phyloP scores from a whole-genome alignment of 1,139 yeast species.

The Meyerozyma guilliermondii region DNA sequence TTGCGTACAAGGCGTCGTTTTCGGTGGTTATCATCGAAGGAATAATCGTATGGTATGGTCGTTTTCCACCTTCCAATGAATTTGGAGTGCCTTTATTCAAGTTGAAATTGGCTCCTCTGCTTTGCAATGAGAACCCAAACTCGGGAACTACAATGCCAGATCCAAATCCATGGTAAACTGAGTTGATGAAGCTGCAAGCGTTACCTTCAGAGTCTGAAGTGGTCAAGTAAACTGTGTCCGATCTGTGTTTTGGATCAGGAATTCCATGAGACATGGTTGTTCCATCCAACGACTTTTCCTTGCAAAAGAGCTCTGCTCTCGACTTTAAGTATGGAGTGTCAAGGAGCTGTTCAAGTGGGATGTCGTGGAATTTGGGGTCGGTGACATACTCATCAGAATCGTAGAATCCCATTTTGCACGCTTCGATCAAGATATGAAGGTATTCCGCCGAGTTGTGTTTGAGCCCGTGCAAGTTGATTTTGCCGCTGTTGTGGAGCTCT shows the following conservation, averaged over 20 bases:
- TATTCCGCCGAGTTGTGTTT: conserved; percentile 70
- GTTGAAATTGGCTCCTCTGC: conserved; percentile 74
- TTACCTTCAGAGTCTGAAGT: conserved; percentile 70
- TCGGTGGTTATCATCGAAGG: conserved; percentile 62
- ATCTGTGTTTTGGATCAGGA: conserved; percentile 58
- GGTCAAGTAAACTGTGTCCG: conserved; percentile 76
- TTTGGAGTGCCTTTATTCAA: conserved; percentile 55
- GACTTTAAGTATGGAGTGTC: conserved; percentile 40
- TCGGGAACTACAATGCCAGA: conserved; percentile 65
- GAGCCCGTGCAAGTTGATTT: conserved; percentile 39
- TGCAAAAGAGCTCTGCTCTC: conserved; percentile 45
- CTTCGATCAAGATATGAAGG: conserved; percentile 63
- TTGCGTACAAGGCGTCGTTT: conserved; percentile 47
- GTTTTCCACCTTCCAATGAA: conserved; percentile 60
- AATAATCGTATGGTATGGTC: conserved; percentile 82
- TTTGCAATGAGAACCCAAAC: conserved; percentile 69
- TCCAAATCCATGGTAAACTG: conserved; percentile 70
- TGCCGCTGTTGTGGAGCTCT: conserved; percentile 44
- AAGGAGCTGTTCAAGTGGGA: conserved; percentile 32
- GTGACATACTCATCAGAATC: conserved; percentile 75
- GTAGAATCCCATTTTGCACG: conserved; percentile 67
- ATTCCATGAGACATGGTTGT: conserved; percentile 46
- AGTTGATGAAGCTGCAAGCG: conserved; percentile 78
- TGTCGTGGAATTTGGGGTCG: conserved; percentile 47
- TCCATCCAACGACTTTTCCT: conserved; percentile 36